Conservation (phyloP, 495 filamentous ascomycete species). For the Xylaria castorea region DNA sequence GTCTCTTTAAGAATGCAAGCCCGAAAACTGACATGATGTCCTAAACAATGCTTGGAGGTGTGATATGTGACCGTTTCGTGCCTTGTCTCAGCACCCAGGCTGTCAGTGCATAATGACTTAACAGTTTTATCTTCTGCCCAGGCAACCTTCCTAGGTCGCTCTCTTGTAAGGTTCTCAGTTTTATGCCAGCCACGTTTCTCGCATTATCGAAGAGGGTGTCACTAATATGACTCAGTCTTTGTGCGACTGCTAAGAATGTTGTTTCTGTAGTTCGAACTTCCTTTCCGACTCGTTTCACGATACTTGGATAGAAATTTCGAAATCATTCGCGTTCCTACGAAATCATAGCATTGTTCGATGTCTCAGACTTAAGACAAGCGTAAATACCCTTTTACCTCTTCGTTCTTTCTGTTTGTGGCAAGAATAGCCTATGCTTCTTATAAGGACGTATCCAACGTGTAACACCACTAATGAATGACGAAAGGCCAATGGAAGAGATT, state of each 20-base stretch:
- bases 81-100: background rate
- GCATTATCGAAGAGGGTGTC: background rate
- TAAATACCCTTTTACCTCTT: background rate
- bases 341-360: background rate
- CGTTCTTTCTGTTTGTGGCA: background rate
- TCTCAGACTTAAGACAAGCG: background rate
- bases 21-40: background rate
- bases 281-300: background rate
- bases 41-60: background rate
- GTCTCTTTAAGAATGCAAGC: slow-evolving; percentile 10
- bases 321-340: background rate
- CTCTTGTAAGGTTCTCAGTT: background rate
- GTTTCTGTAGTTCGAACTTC: background rate
- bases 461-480: background rate
- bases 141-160: too few relatives aligned
- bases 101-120: background rate
- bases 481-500: background rate
- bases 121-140: background rate
- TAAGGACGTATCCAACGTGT: background rate
- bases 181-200: background rate
- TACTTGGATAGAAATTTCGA: background rate
- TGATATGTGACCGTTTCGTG: background rate
- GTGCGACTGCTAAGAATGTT: background rate
- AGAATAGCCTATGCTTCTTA: background rate
- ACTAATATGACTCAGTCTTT: background rate